Evolutionary conservation across 345 rosid species (phyloP).

Genomic region (Barbarea vulgaris): DNA sequence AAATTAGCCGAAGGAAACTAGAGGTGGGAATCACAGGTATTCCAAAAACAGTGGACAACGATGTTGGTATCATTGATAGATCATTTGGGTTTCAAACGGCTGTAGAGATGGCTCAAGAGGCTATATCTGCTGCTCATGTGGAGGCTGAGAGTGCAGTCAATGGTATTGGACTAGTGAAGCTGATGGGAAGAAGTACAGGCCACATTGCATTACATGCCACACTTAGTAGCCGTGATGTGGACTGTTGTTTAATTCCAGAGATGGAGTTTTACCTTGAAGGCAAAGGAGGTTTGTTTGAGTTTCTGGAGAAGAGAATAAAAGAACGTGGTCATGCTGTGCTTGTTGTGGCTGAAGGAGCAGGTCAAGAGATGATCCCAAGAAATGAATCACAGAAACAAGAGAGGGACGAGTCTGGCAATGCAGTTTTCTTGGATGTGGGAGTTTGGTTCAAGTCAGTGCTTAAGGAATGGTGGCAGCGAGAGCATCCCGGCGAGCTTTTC

Average conservation of each 20-base stretch:
- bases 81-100: conserved; percentile 97
- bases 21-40: conserved; percentile 62
- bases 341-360: conserved; percentile 93
- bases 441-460: conserved; percentile 78
- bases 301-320: conserved; percentile 54
- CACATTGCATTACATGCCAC: conserved; percentile 90
- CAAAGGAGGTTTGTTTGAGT: conserved; percentile 73
- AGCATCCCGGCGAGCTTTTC: conserved; percentile 66
- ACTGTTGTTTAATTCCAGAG: conserved; percentile 90
- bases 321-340: conserved; percentile 76
- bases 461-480: conserved; percentile 71
- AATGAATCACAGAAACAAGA: conserved; percentile 63
- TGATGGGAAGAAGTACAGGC: conserved; percentile 94
- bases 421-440: conserved; percentile 78
- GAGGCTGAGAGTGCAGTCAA: conserved; percentile 96
- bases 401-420: conserved; percentile 85
- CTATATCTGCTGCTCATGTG: conserved; percentile 80
- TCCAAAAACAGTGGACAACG: conserved; percentile 90
- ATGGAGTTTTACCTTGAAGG: conserved; percentile 70
- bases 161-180: conserved; percentile 84
- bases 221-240: conserved; percentile 90
- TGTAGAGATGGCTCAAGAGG: conserved; percentile 86
- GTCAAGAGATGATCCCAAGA: conserved; percentile 82
- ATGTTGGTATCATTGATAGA: conserved; percentile 79
- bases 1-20: conserved; percentile 53